These are phyloP conservation scores for Skeletonema costatum DNA, from an alignment of 108 stramenopile genomes.

Conservation along the genomic window DNA sequence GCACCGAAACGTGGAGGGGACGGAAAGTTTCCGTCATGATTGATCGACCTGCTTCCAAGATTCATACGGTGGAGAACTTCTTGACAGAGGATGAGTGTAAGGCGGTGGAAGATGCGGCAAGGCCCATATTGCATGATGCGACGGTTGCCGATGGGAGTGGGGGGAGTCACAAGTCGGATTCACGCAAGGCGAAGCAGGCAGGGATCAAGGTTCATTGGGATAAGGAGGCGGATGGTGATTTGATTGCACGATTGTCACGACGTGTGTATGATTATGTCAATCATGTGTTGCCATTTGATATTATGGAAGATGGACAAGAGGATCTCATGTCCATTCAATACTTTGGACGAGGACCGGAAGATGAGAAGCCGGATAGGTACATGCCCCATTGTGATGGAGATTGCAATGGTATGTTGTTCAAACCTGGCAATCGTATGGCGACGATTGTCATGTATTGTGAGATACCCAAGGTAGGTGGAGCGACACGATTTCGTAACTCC, in stretches of 20 bases:
- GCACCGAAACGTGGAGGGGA: conserved; percentile 27
- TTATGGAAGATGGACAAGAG: conserved; percentile 82
- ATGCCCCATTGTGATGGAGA: conserved; percentile 93
- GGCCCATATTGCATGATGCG: conserved; percentile 65
- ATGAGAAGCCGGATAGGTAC: conserved; percentile 86
- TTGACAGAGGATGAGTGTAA: conserved; percentile 81
- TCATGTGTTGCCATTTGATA: conserved; percentile 66
- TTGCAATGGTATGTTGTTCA: conserved; percentile 72
- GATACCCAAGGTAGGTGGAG: conserved; percentile 79
- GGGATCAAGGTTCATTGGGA: conserved; percentile 73
- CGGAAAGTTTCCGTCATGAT: conserved; percentile 62
- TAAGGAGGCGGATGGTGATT: conserved; percentile 58
- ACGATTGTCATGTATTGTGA: conserved; percentile 96
- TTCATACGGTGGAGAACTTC: conserved; percentile 82
- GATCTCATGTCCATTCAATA: conserved; percentile 89
- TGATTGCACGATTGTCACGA: conserved; percentile 63
- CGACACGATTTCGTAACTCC: conserved; percentile 90
- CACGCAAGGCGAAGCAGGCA: conserved; percentile 84
- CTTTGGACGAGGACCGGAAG: conserved; percentile 74
- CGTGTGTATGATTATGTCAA: conserved; percentile 87
- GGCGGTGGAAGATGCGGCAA: conserved; percentile 70
- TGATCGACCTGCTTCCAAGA: conserved; percentile 67
- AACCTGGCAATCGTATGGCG: conserved; percentile 84
- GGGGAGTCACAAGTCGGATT: conserved; percentile 57
- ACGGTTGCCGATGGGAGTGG: conserved; percentile 88